Conservation (phyloP, 352 stramenopile genomes). For the Plasmopara muralis region DNA sequence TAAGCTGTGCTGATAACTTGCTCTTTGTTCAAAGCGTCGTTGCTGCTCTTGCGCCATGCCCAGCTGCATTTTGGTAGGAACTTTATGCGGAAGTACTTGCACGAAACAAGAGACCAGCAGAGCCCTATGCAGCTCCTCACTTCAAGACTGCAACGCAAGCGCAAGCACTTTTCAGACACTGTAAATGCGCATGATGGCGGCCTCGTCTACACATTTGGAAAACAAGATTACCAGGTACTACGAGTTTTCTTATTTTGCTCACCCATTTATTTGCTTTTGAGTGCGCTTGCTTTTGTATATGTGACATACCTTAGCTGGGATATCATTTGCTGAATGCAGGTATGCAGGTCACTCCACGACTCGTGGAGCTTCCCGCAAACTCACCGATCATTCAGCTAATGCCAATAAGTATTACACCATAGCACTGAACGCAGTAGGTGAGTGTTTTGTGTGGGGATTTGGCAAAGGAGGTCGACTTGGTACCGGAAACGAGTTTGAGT, state of each 20-base stretch:
- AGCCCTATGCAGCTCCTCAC: slow-evolving; percentile 67
- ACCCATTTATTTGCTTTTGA: slow-evolving; percentile 1
- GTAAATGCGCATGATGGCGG: slow-evolving; percentile 19
- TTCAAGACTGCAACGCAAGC: slow-evolving; percentile 6
- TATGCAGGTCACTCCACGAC: slow-evolving; percentile 55
- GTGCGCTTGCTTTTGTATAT: slow-evolving; percentile 1
- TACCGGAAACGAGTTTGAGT: slow-evolving; percentile 75
- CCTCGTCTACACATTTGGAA: slow-evolving; percentile 78
- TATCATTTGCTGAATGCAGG: slow-evolving; percentile 80
- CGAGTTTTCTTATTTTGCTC: neutral
- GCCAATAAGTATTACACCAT: slow-evolving; percentile 80
- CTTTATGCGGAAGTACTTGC: slow-evolving; percentile 46
- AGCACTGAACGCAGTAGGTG: slow-evolving; percentile 46
- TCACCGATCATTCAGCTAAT: slow-evolving; percentile 57
- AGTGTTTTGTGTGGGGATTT: slow-evolving; percentile 81
- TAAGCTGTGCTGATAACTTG: slow-evolving; percentile 6
- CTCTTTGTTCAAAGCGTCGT: slow-evolving; percentile 32
- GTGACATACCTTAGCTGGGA: slow-evolving; percentile 37
- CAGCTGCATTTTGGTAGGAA: slow-evolving; percentile 38
- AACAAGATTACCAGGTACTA: slow-evolving; percentile 74
- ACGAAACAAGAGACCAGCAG: slow-evolving; percentile 45
- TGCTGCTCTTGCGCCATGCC: slow-evolving; percentile 64
- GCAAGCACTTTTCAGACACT: slow-evolving; percentile 7
- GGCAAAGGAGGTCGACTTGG: slow-evolving; percentile 72
- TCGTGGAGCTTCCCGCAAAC: slow-evolving; percentile 47